Conservation (phyloP, 2,329 filamentous ascomycete species). For the Metarhizium sp. region DNA sequence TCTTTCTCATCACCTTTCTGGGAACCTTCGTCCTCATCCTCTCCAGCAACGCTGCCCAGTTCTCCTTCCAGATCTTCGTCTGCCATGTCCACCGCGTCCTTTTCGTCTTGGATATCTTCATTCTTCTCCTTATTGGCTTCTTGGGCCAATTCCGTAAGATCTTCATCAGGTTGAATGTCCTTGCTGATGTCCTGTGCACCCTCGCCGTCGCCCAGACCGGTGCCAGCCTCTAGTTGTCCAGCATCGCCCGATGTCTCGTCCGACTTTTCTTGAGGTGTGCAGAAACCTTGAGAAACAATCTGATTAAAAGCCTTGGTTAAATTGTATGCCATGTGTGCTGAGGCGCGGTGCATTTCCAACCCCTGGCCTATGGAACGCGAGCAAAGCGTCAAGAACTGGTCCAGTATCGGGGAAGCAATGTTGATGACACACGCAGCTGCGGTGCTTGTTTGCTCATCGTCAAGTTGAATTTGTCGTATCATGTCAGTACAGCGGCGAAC, state of each 20-base stretch:
- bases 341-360: slow-evolving; percentile 56
- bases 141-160: slow-evolving; percentile 83
- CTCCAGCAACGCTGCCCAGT: slow-evolving; percentile 54
- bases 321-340: slow-evolving; percentile 64
- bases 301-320: slow-evolving; percentile 71
- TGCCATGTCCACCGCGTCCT: slow-evolving; percentile 86
- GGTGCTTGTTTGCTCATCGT: slow-evolving; percentile 15
- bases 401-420: slow-evolving; percentile 54
- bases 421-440: slow-evolving; percentile 22
- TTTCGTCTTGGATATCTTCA: slow-evolving; percentile 65
- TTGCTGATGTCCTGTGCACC: slow-evolving; percentile 97
- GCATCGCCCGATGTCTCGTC: slow-evolving; percentile 59
- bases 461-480: slow-evolving; percentile 23
- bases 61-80: slow-evolving; percentile 88
- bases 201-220: slow-evolving; percentile 88
- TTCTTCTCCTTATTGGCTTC: slow-evolving; percentile 60
- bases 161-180: slow-evolving; percentile 88
- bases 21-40: slow-evolving; percentile 50
- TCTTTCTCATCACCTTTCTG: slow-evolving; percentile 55
- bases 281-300: slow-evolving; percentile 80
- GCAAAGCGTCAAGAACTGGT: slow-evolving; percentile 60
- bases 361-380: slow-evolving; percentile 49
- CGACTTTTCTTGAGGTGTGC: slow-evolving; percentile 74
- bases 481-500: slow-evolving; percentile 28
- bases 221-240: slow-evolving; percentile 81